Evolutionary conservation across 2,329 filamentous ascomycete species (phyloP).

Genomic region (Fusarium lyarnte): DNA sequence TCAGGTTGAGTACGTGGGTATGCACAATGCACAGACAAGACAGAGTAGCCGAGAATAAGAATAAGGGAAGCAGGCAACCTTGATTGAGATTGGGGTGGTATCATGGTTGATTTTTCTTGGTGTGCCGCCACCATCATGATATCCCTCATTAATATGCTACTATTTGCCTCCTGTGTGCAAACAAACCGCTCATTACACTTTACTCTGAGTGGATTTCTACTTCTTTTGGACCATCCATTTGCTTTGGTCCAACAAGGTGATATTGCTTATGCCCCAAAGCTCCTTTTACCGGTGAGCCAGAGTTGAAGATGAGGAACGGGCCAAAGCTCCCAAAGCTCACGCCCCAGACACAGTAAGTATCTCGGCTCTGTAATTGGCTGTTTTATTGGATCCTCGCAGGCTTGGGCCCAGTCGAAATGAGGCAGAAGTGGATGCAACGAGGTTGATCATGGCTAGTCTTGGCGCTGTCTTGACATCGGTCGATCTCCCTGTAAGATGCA

Average conservation of each 20-base stretch:
- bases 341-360: slow-evolving; percentile 5
- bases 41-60: neutral
- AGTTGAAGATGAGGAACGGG: slow-evolving; percentile 4
- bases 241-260: neutral
- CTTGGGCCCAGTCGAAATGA: slow-evolving; percentile 37
- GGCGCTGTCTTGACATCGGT: slow-evolving; percentile 33
- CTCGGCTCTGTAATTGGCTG: slow-evolving; percentile 35
- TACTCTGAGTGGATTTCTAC: neutral
- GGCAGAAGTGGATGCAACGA: slow-evolving; percentile 34
- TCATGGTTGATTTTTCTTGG: slow-evolving; percentile 15
- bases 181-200: neutral
- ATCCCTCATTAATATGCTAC: slow-evolving; percentile 15
- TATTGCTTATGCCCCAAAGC: neutral
- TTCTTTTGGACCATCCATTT: neutral
- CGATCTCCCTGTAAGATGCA: slow-evolving; percentile 17
- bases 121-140: slow-evolving; percentile 26
- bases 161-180: neutral
- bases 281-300: neutral
- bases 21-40: neutral
- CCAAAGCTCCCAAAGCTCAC: slow-evolving; percentile 21
- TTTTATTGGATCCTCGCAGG: slow-evolving; percentile 3
- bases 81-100: slow-evolving; percentile 5
- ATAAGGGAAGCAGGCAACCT: slow-evolving; percentile 8
- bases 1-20: neutral
- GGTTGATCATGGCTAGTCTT: slow-evolving; percentile 16